These are phyloP conservation scores for Backusella australiensis DNA, from an alignment of 192 early-diverging fungal genomes.

Conservation along the genomic window DNA sequence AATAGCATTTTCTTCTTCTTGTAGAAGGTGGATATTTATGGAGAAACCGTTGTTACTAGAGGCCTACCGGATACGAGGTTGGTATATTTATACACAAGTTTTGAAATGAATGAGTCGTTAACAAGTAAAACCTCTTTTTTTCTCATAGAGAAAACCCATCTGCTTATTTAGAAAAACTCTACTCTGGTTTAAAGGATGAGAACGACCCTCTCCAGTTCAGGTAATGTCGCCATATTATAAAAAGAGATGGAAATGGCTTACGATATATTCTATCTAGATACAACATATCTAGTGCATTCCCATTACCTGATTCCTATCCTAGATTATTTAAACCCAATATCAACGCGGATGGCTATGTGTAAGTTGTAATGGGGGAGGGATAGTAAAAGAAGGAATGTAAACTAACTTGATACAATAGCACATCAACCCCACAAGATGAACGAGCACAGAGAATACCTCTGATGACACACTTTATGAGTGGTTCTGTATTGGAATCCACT, in stretches of 20 bases:
- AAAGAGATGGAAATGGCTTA: background rate
- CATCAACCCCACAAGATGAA: background rate
- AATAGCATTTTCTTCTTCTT: too few species aligned
- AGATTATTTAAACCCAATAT: constrained; percentile 15
- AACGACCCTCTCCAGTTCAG: constrained; percentile 19
- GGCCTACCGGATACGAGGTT: background rate
- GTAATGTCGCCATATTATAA: background rate
- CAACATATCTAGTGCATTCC: constrained; percentile 18
- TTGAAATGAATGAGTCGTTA: background rate
- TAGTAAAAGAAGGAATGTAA: background rate
- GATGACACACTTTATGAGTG: constrained; percentile 17
- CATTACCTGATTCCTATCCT: constrained; percentile 27
- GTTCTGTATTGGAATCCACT: background rate
- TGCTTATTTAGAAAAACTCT: constrained; percentile 1
- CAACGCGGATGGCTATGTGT: constrained; percentile 14
- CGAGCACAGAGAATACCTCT: constrained; percentile 18
- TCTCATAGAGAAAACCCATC: background rate
- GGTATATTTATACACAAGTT: background rate
- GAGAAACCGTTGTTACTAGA: constrained; percentile 17
- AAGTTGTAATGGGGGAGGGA: constrained; percentile 1
- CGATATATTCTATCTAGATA: background rate
- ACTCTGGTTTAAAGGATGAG: constrained; percentile 13
- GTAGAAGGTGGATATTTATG: constrained; percentile 13
- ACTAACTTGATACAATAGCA: background rate
- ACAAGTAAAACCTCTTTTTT: background rate